Conservation (phyloP, 768 basidiomycete species). For the Neoboletus magnificus region DNA sequence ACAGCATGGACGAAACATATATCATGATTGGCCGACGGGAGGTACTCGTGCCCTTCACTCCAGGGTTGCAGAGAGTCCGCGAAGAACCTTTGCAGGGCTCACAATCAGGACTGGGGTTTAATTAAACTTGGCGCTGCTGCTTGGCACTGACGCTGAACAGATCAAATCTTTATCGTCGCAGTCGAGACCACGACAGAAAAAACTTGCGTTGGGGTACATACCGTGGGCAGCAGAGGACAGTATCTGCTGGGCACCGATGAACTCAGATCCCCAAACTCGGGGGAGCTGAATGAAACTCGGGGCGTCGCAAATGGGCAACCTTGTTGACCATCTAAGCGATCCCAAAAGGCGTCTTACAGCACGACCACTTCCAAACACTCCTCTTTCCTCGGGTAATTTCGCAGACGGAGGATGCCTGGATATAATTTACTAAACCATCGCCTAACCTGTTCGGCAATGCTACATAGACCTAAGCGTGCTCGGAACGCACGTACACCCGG, state of each 20-base stretch:
- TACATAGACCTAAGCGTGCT: background rate
- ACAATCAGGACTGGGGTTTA: too few species aligned
- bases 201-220: too few species aligned
- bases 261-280: too few species aligned
- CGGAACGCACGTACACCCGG: background rate
- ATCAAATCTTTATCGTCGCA: too few species aligned
- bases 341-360: background rate
- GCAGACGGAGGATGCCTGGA: background rate
- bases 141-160: background rate
- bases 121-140: background rate
- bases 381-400: background rate
- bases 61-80: too few species aligned
- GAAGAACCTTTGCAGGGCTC: background rate
- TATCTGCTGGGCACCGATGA: too few species aligned
- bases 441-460: slow-evolving; percentile 6
- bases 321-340: too few species aligned
- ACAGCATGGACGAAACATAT: background rate
- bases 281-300: background rate
- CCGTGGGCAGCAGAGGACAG: too few species aligned
- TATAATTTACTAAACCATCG: background rate
- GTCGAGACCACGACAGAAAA: too few species aligned
- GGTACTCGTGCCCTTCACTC: background rate
- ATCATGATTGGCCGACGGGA: background rate
- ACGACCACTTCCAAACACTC: background rate
- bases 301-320: too few species aligned